Evolutionary conservation across 164 flowering plant genomes (phyloP), one percentile per base, ranked within the genome.

Genomic region (grape (Vitis vinifera)): DNA sequence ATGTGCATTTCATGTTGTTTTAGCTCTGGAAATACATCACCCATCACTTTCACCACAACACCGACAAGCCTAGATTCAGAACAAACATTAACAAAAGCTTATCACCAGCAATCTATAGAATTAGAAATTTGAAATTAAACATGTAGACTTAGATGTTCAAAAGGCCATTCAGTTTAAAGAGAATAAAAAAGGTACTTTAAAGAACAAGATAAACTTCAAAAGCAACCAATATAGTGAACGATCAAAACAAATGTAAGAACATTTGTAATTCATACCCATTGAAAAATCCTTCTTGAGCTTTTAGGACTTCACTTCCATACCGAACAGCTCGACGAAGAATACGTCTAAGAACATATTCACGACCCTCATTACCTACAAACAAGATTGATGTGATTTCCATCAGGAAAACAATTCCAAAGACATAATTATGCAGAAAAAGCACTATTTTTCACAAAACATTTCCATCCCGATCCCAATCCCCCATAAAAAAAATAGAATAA

Each of bases 281-380:
- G 75, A 96, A 96, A 76, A 96, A 96, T 19, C 99, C 99, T 77
- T 89, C 92, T 72, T 86, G 70, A 65, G 94, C 99, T 75, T 89
- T 92, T 13, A 96, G 78, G 47, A 96, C 98, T 82, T 96, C 99
- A 62, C 78, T 84, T 65, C 99, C 99, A 83, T 96, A 96, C 8
- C 99, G 94, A 60, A 96, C 97, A 77, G 99, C 99, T 59, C 99
- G 87, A 47, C 99, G 90, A 65, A 96, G 94, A 78, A 96, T 96
- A 51, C 99, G 98, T 56, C 99, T 82, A 2, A 96, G 75, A 68
- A 96, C 99, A 84, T 96, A 93, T 71, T 96, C 99, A 70, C 99
- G 95, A 1, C 98, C 98, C 69, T 96, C 99, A 77, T 93, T 93
- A 51, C 99, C 98, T 95, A 72, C 10, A 60, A 29, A 48, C 3